Evolutionary conservation across 140 eudicot genomes (phyloP).

Genomic region (Flaveria floridana): DNA sequence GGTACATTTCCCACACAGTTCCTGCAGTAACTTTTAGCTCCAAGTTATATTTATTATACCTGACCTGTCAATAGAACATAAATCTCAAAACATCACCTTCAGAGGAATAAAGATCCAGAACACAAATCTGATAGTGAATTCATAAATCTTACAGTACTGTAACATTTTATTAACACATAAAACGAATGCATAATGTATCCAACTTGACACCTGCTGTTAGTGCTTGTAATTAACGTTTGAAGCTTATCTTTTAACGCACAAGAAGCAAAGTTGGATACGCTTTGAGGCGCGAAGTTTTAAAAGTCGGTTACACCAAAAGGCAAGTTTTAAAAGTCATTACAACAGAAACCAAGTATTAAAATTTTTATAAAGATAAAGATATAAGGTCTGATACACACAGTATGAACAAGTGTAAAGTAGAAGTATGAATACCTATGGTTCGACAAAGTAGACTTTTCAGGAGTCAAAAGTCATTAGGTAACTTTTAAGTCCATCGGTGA

Average conservation of each 20-base stretch:
- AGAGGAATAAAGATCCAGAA: neutral
- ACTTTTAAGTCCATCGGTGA: constrained; percentile 43
- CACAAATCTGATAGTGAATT: neutral
- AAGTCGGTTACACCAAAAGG: neutral
- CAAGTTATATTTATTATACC: constrained; percentile 7
- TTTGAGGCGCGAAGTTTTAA: neutral
- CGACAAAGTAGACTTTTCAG: neutral
- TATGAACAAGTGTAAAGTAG: neutral
- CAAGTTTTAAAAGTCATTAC: neutral
- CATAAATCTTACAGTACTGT: neutral
- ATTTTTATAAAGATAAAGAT: neutral
- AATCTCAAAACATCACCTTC: neutral
- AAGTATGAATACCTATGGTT: constrained; percentile 28
- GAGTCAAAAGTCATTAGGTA: constrained; percentile 5
- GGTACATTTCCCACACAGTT: neutral
- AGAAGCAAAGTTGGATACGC: neutral
- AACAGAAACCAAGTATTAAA: neutral
- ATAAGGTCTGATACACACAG: neutral
- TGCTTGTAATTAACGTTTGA: neutral
- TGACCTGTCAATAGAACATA: constrained; percentile 25
- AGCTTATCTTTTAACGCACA: neutral
- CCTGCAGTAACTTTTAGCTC: constrained; percentile 16
- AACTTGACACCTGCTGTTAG: neutral
- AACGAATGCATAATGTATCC: neutral
- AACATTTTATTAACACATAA: neutral